Evolutionary conservation across 2,329 filamentous ascomycete genomes (phyloP), one percentile per base, ranked within the genome.

Genomic region (Thelonectria olida): DNA sequence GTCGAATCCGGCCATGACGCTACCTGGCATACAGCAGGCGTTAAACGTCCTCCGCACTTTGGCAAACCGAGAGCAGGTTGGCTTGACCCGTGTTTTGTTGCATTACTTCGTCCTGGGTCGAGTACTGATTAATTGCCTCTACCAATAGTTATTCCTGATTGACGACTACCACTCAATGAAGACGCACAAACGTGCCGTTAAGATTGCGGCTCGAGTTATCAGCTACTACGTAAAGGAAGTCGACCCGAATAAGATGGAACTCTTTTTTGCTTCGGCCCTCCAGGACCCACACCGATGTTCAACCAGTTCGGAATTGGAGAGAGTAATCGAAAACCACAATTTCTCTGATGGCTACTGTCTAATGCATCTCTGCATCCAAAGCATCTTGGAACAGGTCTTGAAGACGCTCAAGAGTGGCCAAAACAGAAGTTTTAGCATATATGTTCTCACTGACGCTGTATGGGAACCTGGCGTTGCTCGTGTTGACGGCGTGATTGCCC

Each of bases 41-140:
- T n/a, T n/a, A n/a, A n/a, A n/a, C n/a, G n/a, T n/a, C n/a, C n/a
- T n/a, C n/a, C n/a, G n/a, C n/a, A n/a, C n/a, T n/a, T n/a, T n/a
- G n/a, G n/a, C n/a, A n/a, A n/a, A n/a, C n/a, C n/a, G n/a, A n/a
- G 51, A 55, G 3, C 59, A 58, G 50, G 59, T 62, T 7, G 13
- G 25, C 41, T 31, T 8, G n/a, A n/a, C n/a, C n/a, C n/a, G n/a
- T 13, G 20, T 7, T 12, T 17, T 6, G 25, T 9, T n/a, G n/a
- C n/a, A n/a, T n/a, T n/a, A n/a, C n/a, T n/a, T n/a, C n/a, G n/a
- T n/a, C n/a, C n/a, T n/a, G n/a, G n/a, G n/a, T n/a, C n/a, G n/a
- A n/a, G n/a, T n/a, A n/a, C n/a, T n/a, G n/a, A n/a, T n/a, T n/a
- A n/a, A n/a, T n/a, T n/a, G n/a, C n/a, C n/a, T n/a, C n/a, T n/a